These are phyloP conservation scores for Anastatica hierochuntica DNA, from an alignment of 345 rosid species.

Conservation along the genomic window DNA sequence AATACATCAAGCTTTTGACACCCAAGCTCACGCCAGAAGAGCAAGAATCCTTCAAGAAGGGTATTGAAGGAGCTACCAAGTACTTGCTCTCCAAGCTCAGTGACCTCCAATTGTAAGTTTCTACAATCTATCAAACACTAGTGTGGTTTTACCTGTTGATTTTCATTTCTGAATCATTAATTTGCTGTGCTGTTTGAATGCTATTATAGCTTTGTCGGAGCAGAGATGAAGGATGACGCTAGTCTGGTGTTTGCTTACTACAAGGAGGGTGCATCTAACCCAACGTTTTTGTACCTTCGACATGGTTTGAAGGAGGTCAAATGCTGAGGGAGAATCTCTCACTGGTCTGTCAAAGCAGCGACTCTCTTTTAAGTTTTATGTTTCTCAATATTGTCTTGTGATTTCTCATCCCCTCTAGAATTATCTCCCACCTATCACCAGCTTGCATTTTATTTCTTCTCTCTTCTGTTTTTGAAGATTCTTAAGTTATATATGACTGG, in stretches of 20 bases:
- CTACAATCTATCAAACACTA: background rate
- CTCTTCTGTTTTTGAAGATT: constrained; percentile 1
- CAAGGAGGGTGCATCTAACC: too few species aligned
- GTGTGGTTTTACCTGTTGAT: background rate
- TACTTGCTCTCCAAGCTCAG: constrained; percentile 63
- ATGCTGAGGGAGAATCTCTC: constrained; percentile 41
- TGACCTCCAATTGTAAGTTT: constrained; percentile 86
- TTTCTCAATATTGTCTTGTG: background rate
- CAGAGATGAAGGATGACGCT: too few species aligned
- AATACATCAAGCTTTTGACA: constrained; percentile 62
- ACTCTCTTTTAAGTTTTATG: constrained; percentile 13
- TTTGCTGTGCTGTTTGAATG: background rate
- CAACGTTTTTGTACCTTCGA: too few species aligned
- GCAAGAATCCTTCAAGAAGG: constrained; percentile 55
- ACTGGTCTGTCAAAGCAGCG: constrained; percentile 20
- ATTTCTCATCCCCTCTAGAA: constrained; percentile 5
- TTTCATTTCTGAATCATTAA: background rate
- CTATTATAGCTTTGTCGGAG: constrained; percentile 76
- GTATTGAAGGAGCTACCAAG: constrained; percentile 89
- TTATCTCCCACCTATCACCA: background rate
- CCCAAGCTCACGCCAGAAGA: constrained; percentile 46
- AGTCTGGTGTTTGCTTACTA: too few species aligned
- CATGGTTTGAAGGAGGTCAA: constrained; percentile 71
- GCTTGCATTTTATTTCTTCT: constrained; percentile 1
- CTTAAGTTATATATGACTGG: constrained; percentile 6